Base-by-base conservation (phyloP, 169 alveolate genomes). In the Eimeria acervulina region DNA sequence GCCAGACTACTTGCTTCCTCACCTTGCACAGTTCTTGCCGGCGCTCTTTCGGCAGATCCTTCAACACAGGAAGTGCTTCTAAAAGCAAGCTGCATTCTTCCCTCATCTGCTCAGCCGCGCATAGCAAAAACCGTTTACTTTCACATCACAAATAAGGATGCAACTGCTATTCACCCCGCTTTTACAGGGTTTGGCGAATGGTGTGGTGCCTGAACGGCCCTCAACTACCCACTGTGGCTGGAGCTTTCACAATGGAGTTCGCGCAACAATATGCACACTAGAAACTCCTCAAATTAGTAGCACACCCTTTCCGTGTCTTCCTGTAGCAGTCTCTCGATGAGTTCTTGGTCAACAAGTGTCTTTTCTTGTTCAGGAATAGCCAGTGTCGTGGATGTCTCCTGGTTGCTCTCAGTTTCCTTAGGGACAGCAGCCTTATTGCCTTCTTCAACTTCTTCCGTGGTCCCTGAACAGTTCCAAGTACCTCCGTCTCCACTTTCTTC, bases 31-130 rank as follows among this genome's bases (percentile, higher is more conserved):
- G 28, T 59, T 95, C 93, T 23, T 95, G 74, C 78, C 97, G 61
- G n/a, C 87, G 84, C 83, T 87, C 97, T 33, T 59, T 47, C 15
- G 96, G 68, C 36, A 95, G 87, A 28, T 90, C 87, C 31, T 95
- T 95, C 72, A 95, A 74, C 44, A 95, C 91, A 3, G 97, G 97
- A 51, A 95, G 72, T n/a, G 94, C 91, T 26, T 95, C 97, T 59
- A 95, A 26, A 47, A 95, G 88, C 52, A 95, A 55, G 38, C 44
- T 76, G 92, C 94, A 91, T 76, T 95, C 97, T 63, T 95, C 97
- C 47, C 89, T 90, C 84, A 72, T 33, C 97, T 95, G 91, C 13
- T 33, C 10, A 61, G 70, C 66, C 42, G 28, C 63, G n/a, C 21
- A 21, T 44, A 78, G 44, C 88, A 78, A 38, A 42, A 10, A 47